Base-by-base conservation (phyloP, 768 basidiomycete genomes). In the Ramaria sp. region DNA sequence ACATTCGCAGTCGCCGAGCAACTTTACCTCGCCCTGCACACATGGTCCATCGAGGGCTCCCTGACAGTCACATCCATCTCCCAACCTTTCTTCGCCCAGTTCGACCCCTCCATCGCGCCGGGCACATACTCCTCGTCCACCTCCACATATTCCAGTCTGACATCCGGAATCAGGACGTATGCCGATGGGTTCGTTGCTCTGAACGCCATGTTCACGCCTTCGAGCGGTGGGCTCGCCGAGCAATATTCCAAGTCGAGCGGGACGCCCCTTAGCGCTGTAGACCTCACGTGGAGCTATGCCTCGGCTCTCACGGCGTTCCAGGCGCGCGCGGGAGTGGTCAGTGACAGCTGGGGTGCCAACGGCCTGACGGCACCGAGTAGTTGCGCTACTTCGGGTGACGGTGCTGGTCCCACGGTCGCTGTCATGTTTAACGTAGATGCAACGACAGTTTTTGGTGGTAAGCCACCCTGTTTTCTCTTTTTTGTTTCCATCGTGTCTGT, bases 281-380 rank as follows among this genome's bases (percentile, higher is more conserved):
- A 88, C 63, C 69, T 88, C 54, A 88, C 85, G 0, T 88, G 85
- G 86, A 83, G 78, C 60, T 88, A 87, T 61, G 85, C 86, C 1
- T 72, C 82, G 27, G 74, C 78, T 0, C 65, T 88, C 52, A 85
- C 85, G 0, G 79, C 70, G 8, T 80, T 81, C 60, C 70, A 72
- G 18, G 78, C 82, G 1, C 72, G 79, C n/a, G 68, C 64, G 9
- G 81, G 82, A 0, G 62, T 68, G 39, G 61, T 68, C 1, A 70
- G 76, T 5, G 69, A 69, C 0, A 75, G 77, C 61, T 87, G 87
- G 87, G 85, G 85, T 28, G 86, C 87, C 6, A 61, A 67, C n/a
- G 79, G 77, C 5, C 59, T 86, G 52, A 61, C 65, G 3, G 72
- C 78, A 10, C 73, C 84, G 0, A 55, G 63, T 6, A 60, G 66